These are phyloP conservation scores for Metarhizium robertsii DNA, from an alignment of 2,329 filamentous ascomycete species.

Conservation along the genomic window DNA sequence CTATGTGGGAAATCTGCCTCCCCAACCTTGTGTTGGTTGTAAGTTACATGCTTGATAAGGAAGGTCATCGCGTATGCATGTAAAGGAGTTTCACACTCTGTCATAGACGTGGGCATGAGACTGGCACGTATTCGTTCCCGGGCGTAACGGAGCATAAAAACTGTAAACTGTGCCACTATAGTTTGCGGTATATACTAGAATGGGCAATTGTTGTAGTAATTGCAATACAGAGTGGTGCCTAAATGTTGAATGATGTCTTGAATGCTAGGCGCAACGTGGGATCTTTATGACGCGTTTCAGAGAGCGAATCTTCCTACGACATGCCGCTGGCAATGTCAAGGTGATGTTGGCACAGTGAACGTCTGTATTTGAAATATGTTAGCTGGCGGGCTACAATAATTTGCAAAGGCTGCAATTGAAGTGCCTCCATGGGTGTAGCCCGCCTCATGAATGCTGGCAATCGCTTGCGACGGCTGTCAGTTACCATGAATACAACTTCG, in stretches of 20 bases:
- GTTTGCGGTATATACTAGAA: too few species aligned
- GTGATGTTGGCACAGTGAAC: neutral
- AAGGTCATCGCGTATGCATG: too few species aligned
- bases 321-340: neutral
- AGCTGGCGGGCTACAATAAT: neutral
- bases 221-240: neutral
- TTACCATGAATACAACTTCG: neutral
- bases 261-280: neutral
- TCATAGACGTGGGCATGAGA: too few species aligned
- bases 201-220: too few species aligned
- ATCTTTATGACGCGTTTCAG: neutral
- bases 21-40: slow-evolving; percentile 20
- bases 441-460: neutral
- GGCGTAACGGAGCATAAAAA: too few species aligned
- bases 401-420: neutral
- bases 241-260: neutral
- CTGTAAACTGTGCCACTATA: too few species aligned
- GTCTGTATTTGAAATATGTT: neutral
- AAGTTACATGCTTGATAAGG: slow-evolving; percentile 20
- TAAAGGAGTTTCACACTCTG: too few species aligned
- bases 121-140: too few species aligned
- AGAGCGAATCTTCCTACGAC: neutral
- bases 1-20: slow-evolving; percentile 15
- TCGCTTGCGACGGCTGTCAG: neutral
- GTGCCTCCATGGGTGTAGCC: neutral